These are phyloP conservation scores for Dendrobium chrysotoxum DNA, from an alignment of 106 monocot species.

Conservation along the genomic window DNA sequence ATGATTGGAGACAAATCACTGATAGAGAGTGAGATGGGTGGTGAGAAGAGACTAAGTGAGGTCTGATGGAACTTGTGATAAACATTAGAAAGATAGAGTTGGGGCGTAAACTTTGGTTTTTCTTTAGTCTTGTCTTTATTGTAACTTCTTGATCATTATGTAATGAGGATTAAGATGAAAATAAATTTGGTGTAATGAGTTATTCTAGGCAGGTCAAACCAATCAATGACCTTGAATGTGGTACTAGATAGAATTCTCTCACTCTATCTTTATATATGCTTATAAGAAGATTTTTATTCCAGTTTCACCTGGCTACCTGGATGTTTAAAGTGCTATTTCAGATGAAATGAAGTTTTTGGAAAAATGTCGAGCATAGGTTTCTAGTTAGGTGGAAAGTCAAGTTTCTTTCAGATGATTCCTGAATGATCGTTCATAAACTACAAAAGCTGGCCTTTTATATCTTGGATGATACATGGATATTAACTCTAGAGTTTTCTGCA, in stretches of 20 bases:
- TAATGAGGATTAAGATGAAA: neutral
- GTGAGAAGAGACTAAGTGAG: neutral
- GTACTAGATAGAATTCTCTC: neutral
- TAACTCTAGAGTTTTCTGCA: too few species aligned
- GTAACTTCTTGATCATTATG: neutral
- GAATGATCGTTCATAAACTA: too few species aligned
- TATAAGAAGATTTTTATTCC: too few species aligned
- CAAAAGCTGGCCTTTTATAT: too few species aligned
- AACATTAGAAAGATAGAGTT: neutral
- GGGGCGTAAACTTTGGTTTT: neutral
- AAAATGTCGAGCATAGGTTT: too few species aligned
- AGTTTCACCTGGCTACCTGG: too few species aligned
- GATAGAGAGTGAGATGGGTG: neutral
- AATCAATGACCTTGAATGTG: neutral
- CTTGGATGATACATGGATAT: too few species aligned
- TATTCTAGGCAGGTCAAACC: neutral
- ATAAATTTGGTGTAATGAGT: neutral
- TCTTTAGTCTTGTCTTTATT: neutral
- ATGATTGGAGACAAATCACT: neutral
- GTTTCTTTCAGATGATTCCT: too few species aligned
- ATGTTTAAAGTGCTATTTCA: too few species aligned
- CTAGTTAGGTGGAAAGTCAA: too few species aligned
- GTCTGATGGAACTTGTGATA: neutral
- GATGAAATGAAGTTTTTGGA: too few species aligned
- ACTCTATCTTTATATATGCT: neutral